A percentile compares a stretch with the other conserved stretches of the same genome.
Conservation (phyloP, 306 rosid species). For the Pyrus bretschneideri region DNA sequence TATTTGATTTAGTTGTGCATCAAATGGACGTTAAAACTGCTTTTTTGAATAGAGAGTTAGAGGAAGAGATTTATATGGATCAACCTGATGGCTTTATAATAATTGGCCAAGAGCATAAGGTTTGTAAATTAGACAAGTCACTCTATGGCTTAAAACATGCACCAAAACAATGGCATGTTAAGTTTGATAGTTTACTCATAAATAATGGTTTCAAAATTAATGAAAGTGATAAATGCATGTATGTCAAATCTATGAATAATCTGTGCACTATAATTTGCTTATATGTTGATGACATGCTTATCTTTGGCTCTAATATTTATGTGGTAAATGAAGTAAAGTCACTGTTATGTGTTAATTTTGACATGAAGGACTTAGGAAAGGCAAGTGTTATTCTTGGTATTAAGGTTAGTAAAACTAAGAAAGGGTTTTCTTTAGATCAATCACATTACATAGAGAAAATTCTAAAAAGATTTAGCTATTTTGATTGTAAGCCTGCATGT, state of each 20-base stretch:
- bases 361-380: no score
- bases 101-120: neutral
- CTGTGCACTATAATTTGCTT: neutral
- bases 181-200: neutral
- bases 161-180: neutral
- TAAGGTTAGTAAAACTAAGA: no score
- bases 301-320: no score
- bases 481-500: neutral
- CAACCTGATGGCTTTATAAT: neutral
- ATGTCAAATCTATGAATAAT: neutral
- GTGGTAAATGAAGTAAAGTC: no score
- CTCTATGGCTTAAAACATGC: neutral
- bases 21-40: no score
- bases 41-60: no score
- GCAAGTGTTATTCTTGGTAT: no score
- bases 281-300: neutral
- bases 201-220: neutral
- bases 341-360: no score
- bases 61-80: neutral
- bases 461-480: neutral
- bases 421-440: no score
- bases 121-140: neutral
- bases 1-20: no score
- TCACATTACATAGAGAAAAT: neutral
- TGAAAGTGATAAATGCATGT: constrained; percentile 1